These are phyloP conservation scores for Coccinonectria pachysandricola DNA, from an alignment of 2,329 filamentous ascomycete species.

Conservation along the genomic window DNA sequence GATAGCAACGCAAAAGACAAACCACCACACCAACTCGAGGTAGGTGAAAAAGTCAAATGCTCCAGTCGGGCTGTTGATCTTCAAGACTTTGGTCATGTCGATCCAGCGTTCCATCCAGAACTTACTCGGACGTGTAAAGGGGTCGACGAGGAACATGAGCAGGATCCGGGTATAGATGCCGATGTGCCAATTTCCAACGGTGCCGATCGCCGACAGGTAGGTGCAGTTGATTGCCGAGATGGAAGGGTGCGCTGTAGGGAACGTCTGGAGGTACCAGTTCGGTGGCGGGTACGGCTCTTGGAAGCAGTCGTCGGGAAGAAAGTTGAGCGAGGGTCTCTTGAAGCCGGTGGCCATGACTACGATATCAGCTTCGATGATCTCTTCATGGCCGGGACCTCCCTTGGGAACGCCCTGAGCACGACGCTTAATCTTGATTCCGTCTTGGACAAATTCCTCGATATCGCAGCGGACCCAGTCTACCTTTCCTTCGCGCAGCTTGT, in stretches of 20 bases:
- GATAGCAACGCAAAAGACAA: slow-evolving; percentile 63
- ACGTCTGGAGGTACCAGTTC: slow-evolving; percentile 83
- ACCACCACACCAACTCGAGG: slow-evolving; percentile 77
- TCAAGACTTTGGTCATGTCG: slow-evolving; percentile 67
- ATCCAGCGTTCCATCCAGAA: slow-evolving; percentile 81
- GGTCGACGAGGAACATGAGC: slow-evolving; percentile 77
- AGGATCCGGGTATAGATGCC: slow-evolving; percentile 81
- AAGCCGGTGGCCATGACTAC: slow-evolving; percentile 79
- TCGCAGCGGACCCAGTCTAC: slow-evolving; percentile 77
- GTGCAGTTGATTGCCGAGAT: slow-evolving; percentile 77
- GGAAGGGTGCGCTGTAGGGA: slow-evolving; percentile 63
- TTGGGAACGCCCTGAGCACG: slow-evolving; percentile 63
- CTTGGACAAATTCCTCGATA: slow-evolving; percentile 53
- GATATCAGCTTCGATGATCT: slow-evolving; percentile 61
- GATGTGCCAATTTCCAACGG: slow-evolving; percentile 70
- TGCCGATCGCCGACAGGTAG: slow-evolving; percentile 75
- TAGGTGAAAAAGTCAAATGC: slow-evolving; percentile 91
- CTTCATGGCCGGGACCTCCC: slow-evolving; percentile 59
- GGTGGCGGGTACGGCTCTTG: slow-evolving; percentile 64
- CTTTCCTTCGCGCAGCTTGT: slow-evolving; percentile 59
- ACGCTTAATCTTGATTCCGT: slow-evolving; percentile 61
- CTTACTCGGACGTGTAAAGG: slow-evolving; percentile 58
- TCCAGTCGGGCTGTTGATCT: slow-evolving; percentile 56
- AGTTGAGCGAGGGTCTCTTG: slow-evolving; percentile 60
- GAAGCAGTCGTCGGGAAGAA: slow-evolving; percentile 66